Evolutionary conservation across 495 filamentous ascomycete species (phyloP), one percentile per base, ranked within the genome.

Genomic region (Lepraria neglecta): DNA sequence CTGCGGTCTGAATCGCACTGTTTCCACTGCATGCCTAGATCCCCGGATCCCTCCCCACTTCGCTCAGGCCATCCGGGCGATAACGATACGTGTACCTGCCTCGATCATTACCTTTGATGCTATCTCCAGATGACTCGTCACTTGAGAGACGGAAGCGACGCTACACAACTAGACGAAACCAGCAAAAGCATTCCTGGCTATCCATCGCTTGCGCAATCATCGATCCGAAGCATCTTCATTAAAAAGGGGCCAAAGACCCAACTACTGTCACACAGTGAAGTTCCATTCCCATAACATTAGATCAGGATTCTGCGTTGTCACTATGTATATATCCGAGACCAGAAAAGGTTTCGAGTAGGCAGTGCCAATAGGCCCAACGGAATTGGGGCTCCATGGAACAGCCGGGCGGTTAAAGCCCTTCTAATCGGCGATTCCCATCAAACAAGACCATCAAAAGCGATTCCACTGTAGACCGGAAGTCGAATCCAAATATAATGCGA

Each of bases 11-110:
- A 27, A 43, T 53, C 45, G 50, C 28, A 14, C n/a, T 52, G 15
- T 40, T 47, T 14, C 52, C 38, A 48, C 45, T 53, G 56, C 35
- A 52, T 31, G 40, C 28, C 59, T 62, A 65, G 55, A 50, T 43
- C 33, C 59, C 35, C 35, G 35, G 35, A 10, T 35, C 1, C 7
- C 35, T 38, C 35, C 59, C 59, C 54, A 58, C 59, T 65, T 62
- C 64, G 64, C 64, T 65, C 59, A 58, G 64, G 58, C 64, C 64
- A 38, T 38, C 33, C 15, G 44, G 27, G 43, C 47, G 55, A 52
- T 52, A 58, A 63, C 40, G 21, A 58, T 15, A 33, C 19, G 9
- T 53, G 46, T 58, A 33, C 47, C 21, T 44, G 56, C 42, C 17
- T n/a, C 17, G 28, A 28, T 14, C 19, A 56, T 44, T 30, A 38